Conservation (phyloP, 495 filamentous ascomycete genomes). For the Haplographium delicatum region DNA sequence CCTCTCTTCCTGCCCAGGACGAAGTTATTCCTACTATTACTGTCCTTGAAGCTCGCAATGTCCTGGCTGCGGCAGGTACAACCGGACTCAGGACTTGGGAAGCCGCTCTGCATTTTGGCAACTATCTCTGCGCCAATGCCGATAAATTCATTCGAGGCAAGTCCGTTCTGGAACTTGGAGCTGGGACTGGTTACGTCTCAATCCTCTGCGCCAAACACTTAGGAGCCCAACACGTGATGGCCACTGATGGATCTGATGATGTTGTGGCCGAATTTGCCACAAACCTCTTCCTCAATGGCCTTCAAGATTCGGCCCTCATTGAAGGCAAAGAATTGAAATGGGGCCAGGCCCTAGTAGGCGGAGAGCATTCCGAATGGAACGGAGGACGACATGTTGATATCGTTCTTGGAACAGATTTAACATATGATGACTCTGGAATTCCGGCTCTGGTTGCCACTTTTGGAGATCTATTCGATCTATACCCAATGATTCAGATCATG, state of each 20-base stretch:
- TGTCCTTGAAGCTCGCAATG: constrained; percentile 63
- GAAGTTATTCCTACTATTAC: constrained; percentile 34
- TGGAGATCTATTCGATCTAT: constrained; percentile 33
- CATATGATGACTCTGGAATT: constrained; percentile 42
- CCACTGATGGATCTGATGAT: constrained; percentile 75
- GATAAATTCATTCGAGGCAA: constrained; percentile 43
- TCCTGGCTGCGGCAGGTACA: constrained; percentile 71
- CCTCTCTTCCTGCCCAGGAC: constrained; percentile 21
- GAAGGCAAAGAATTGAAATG: constrained; percentile 51
- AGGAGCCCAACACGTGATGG: constrained; percentile 54
- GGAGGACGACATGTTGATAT: constrained; percentile 37
- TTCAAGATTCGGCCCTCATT: constrained; percentile 40
- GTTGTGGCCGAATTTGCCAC: constrained; percentile 64
- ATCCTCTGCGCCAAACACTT: constrained; percentile 76
- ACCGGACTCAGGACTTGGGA: constrained; percentile 94
- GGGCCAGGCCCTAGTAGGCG: constrained; percentile 43
- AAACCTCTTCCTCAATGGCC: constrained; percentile 62
- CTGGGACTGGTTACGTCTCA: constrained; percentile 81
- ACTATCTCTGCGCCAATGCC: constrained; percentile 53
- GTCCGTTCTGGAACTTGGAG: constrained; percentile 77
- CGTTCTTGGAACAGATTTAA: constrained; percentile 47
- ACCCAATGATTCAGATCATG: constrained; percentile 33
- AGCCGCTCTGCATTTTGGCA: constrained; percentile 77
- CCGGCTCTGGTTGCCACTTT: constrained; percentile 41
- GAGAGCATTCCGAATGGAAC: constrained; percentile 32